These are phyloP conservation scores for Phanerodontia chrysosporium DNA, from an alignment of 768 basidiomycete species.

Conservation along the genomic window DNA sequence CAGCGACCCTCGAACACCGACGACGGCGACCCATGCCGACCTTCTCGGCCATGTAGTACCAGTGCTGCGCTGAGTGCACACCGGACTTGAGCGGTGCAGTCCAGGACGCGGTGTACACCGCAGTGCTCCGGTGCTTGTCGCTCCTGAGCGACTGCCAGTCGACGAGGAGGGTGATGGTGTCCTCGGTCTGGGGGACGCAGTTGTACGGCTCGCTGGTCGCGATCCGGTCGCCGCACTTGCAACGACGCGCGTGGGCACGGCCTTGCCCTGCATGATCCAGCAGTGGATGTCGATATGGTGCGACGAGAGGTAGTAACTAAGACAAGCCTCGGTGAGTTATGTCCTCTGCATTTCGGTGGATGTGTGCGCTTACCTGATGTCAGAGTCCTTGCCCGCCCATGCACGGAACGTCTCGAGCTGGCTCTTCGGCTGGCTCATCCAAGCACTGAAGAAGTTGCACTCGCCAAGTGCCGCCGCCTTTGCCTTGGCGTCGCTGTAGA, in stretches of 20 bases:
- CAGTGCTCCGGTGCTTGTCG: slow-evolving; percentile 75
- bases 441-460: slow-evolving; percentile 93
- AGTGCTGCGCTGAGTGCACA: slow-evolving; percentile 87
- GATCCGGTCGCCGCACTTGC: slow-evolving; percentile 91
- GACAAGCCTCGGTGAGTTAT: background rate
- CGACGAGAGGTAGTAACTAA: slow-evolving; percentile 91
- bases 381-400: slow-evolving; percentile 93
- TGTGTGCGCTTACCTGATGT: slow-evolving; percentile 59
- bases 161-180: slow-evolving; percentile 91
- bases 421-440: slow-evolving; percentile 97
- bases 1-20: background rate
- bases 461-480: slow-evolving; percentile 75
- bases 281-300: slow-evolving; percentile 91
- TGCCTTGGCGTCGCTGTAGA: slow-evolving; percentile 85
- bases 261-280: slow-evolving; percentile 77
- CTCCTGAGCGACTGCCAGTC: slow-evolving; percentile 87
- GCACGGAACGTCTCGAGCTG: slow-evolving; percentile 93
- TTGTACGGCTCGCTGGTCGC: slow-evolving; percentile 87
- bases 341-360: background rate
- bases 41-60: slow-evolving; percentile 95
- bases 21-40: slow-evolving; percentile 32
- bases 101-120: slow-evolving; percentile 92
- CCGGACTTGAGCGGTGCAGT: slow-evolving; percentile 87
- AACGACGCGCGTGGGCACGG: slow-evolving; percentile 78
- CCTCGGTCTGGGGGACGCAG: slow-evolving; percentile 83